Evolutionary conservation across 2,329 filamentous ascomycete species (phyloP).

Genomic region (Ceratocystis huliohia): DNA sequence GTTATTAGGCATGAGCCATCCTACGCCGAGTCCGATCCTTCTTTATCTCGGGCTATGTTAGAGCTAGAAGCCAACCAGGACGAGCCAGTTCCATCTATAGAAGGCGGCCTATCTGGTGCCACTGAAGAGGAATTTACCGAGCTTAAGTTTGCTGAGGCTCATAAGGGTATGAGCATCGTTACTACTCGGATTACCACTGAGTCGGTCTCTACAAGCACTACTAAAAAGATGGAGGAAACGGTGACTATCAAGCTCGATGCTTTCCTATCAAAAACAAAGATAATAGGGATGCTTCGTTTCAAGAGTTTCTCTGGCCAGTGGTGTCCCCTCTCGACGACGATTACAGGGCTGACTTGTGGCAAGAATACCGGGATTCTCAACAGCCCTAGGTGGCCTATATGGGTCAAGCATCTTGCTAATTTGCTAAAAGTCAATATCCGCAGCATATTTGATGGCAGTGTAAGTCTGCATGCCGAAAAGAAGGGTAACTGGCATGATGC

Average conservation of each 20-base stretch:
- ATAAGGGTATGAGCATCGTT: background rate
- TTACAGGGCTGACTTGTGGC: constrained; percentile 6
- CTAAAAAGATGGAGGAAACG: background rate
- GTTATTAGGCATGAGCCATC: background rate
- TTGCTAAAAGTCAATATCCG: constrained; percentile 26
- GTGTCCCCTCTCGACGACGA: background rate
- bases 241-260: background rate
- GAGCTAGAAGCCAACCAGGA: background rate
- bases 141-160: background rate
- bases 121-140: background rate
- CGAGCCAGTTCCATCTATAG: background rate
- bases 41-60: background rate
- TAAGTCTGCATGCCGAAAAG: background rate
- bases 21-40: background rate
- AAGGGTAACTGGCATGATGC: constrained; percentile 24
- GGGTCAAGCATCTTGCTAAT: constrained; percentile 26
- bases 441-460: constrained; percentile 22
- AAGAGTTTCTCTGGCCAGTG: background rate
- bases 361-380: constrained; percentile 25
- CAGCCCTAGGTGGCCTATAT: constrained; percentile 25
- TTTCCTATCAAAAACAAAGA: background rate
- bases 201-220: background rate
- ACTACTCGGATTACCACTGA: background rate
- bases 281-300: constrained; percentile 3
- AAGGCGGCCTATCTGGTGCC: background rate